Evolutionary conservation across 306 rosid species (phyloP).

Genomic region (Lotus japonicus): DNA sequence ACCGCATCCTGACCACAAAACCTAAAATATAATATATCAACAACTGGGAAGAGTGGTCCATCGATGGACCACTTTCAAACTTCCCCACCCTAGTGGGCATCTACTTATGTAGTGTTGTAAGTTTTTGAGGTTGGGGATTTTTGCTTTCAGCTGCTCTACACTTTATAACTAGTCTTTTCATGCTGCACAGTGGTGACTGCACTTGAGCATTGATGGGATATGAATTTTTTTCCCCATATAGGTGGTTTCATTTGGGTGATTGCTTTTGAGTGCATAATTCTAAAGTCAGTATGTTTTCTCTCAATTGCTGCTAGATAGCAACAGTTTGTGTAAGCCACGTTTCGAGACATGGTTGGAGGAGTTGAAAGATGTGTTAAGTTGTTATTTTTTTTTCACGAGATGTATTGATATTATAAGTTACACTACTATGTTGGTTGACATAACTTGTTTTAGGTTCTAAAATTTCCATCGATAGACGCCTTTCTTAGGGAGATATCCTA

Average conservation of each 20-base stretch:
- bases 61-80: no score
- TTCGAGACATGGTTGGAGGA: neutral
- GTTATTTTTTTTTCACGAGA: no score
- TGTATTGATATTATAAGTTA: no score
- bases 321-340: neutral
- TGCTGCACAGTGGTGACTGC: slow-evolving; percentile 10
- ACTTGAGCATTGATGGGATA: slow-evolving; percentile 13
- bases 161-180: slow-evolving; percentile 23
- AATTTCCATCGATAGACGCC: no score
- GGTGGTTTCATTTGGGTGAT: neutral
- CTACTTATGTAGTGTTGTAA: neutral
- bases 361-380: no score
- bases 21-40: no score
- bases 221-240: slow-evolving; percentile 17
- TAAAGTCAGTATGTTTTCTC: neutral
- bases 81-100: no score
- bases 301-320: neutral
- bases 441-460: no score
- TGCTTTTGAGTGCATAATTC: neutral
- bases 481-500: no score
- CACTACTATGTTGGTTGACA: no score
- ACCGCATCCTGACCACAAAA: no score
- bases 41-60: no score
- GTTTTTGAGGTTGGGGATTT: neutral
- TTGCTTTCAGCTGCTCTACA: neutral